Evolutionary conservation across 768 basidiomycete genomes (phyloP).

Genomic region (Grammothele lineata): DNA sequence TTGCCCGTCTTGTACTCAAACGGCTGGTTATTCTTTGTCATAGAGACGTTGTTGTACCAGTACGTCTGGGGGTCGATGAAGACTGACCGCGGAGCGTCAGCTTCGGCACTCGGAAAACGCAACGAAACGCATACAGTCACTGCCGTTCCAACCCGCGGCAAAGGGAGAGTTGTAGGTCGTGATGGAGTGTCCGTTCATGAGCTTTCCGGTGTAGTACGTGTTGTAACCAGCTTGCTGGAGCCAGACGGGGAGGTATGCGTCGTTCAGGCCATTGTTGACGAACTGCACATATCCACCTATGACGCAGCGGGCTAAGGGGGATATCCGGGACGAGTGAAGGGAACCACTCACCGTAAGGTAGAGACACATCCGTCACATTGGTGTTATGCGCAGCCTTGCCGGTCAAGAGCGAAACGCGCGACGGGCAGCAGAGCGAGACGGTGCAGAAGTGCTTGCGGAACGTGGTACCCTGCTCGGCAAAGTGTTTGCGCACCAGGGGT

Average conservation of each 20-base stretch:
- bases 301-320: too few relatives aligned
- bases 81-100: background rate
- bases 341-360: too few relatives aligned
- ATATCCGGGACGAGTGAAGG: too few relatives aligned
- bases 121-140: background rate
- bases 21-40: too few relatives aligned
- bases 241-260: background rate
- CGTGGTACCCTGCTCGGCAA: background rate
- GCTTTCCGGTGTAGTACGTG: background rate
- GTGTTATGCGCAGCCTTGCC: background rate
- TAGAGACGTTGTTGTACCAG: too few relatives aligned
- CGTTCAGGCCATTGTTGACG: background rate
- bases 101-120: background rate
- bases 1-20: too few relatives aligned
- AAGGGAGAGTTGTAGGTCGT: background rate
- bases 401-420: background rate
- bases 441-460: background rate
- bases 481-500: background rate
- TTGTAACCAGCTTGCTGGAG: background rate
- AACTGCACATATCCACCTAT: background rate
- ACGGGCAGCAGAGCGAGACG: background rate
- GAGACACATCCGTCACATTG: background rate
- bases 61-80: too few relatives aligned
- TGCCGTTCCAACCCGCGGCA: background rate
- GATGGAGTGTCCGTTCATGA: background rate